Evolutionary conservation across 2,329 filamentous ascomycete genomes (phyloP), one percentile per base, ranked within the genome.

Genomic region (Pseudodiploospora longispora): DNA sequence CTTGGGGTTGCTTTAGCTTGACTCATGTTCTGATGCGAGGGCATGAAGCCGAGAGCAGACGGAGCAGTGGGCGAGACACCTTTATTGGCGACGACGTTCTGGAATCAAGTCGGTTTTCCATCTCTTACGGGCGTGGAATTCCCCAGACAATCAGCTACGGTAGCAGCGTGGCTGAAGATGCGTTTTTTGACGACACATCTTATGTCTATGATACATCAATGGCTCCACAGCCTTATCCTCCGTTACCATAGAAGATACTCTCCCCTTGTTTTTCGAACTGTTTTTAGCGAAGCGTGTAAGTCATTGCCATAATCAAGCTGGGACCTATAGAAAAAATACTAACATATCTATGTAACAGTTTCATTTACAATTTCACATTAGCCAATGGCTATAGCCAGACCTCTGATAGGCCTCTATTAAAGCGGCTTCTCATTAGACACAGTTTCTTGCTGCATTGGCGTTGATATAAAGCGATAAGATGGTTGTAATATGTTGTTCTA

Each of bases 1-100:
- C 84, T 0, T 88, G 83, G 85, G 85, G 85, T 32, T 75, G 82
- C 19, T 62, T 86, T 51, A 83, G 74, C 48, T 71, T 87, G 63
- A 72, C 67, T 34, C 71, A 73, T 52, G 66, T 77, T 28, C 61
- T 78, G 0, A 60, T 69, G 6, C 64, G 68, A 41, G 75, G 75
- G 38, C 72, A 76, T 54, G 73, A 75, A 52, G 62, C 62, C 6
- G 64, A 69, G 47, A 70, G 69, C 52, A 63, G 64, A 30, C 66
- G 66, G 6, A 68, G 67, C 47, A 69, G 67, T 52, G 60, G 63
- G 6, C 59, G 59, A 10, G 64, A 56, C 42, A 68, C 62, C 40
- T 62, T 62, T 42, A 47, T 55, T 30, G 60, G 55, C 37, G 67
- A 65, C 38, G 67, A 68, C 39, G 47, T 50, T 28, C 59, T 60